A percentile compares a stretch with the other conserved stretches of the same genome.
Conservation (phyloP, 2,329 filamentous ascomycete genomes). For the Colletotrichum scovillei region DNA sequence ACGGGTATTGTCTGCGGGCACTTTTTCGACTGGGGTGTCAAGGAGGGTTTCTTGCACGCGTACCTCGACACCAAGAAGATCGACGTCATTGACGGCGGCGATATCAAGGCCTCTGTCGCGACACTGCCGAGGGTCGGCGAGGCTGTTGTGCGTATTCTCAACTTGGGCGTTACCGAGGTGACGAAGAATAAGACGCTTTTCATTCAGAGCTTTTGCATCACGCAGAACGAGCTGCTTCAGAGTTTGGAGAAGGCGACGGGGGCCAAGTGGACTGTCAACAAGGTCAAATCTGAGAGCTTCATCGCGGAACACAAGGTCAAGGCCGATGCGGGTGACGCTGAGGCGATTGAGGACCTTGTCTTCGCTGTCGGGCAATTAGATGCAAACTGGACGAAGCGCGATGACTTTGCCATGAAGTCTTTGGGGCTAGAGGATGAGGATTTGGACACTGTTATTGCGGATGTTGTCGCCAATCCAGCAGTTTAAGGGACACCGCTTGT, state of each 20-base stretch:
- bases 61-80: constrained; percentile 42
- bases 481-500: background rate
- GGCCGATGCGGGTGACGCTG: constrained; percentile 50
- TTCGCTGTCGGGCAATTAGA: constrained; percentile 60
- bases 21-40: constrained; percentile 55
- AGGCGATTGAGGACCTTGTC: constrained; percentile 58
- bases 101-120: constrained; percentile 45
- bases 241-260: constrained; percentile 48
- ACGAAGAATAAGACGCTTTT: constrained; percentile 50
- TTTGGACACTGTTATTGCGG: constrained; percentile 53
- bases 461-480: constrained; percentile 43
- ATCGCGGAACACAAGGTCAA: constrained; percentile 50
- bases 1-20: constrained; percentile 52
- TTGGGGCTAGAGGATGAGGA: constrained; percentile 59
- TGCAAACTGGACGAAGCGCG: constrained; percentile 58
- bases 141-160: constrained; percentile 47
- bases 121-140: constrained; percentile 48
- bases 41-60: constrained; percentile 49
- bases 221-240: constrained; percentile 48
- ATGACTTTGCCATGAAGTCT: constrained; percentile 59
- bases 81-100: constrained; percentile 49
- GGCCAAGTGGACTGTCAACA: constrained; percentile 43
- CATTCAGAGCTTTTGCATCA: constrained; percentile 53
- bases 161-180: constrained; percentile 38
- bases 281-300: constrained; percentile 52